Evolutionary conservation across 1,139 yeast species (phyloP), one percentile per base, ranked within the genome.

Genomic region (Taphrina deformans): DNA sequence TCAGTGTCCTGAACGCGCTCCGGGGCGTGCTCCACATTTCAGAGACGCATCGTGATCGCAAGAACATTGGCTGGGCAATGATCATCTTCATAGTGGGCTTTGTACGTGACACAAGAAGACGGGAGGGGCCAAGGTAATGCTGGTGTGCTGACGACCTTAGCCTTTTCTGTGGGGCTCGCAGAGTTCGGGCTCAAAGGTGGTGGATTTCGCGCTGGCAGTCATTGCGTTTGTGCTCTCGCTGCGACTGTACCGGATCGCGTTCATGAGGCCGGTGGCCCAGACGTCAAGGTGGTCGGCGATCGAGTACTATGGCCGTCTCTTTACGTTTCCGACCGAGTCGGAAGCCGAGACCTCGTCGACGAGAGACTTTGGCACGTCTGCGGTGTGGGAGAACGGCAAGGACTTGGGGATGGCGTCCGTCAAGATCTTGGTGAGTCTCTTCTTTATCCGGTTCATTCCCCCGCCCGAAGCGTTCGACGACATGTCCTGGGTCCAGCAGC

Each of bases 121-220:
- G n/a, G 23, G 2, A 14, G 14, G 38, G 14, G 18, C 18, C 14
- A 21, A 29, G n/a, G n/a, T n/a, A n/a, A n/a, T n/a, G n/a, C n/a
- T n/a, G n/a, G n/a, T n/a, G 10, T 4, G 38, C n/a, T 26, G 24
- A 18, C 4, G 9, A 35, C n/a, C 2, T 2, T 44, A 41, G 52
- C 51, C 61, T 6, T 55, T 55, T 52, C 52, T 55, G 24, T 55
- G 52, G 61, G 51, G 51, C 2, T 55, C 61, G 1, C 61, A 44
- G 31, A 55, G 52, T 31, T 55, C 61, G 14, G 61, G 61, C 16
- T 45, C 61, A 18, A 55, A 53, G 16, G 58, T 53, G 14, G 58
- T 53, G 2, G 58, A 53, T 38, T 53, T 53, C 33, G 58, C 58
- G 6, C 27, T 53, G 31, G 58, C 58, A 14, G 58, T 53, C 23